A percentile compares a stretch with the other conserved stretches of the same genome.
Evolutionary conservation across 75 land plant species (phyloP).

Genomic region (Larix kaempferi): DNA sequence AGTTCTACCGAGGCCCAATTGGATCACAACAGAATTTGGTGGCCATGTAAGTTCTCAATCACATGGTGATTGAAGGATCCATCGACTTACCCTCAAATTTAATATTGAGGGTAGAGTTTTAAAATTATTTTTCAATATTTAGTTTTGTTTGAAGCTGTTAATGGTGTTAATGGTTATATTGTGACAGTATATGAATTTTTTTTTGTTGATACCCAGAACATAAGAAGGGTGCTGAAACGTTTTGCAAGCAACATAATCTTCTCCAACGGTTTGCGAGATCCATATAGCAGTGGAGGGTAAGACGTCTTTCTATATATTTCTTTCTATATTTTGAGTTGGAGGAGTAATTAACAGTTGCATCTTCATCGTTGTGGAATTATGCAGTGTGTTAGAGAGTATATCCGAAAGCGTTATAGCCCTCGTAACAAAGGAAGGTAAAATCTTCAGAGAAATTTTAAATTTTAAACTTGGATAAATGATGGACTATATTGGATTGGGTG

Average conservation of each 20-base stretch:
- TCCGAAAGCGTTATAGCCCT: background rate
- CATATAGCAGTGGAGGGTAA: background rate
- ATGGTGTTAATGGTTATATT: too few species aligned
- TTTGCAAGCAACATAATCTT: background rate
- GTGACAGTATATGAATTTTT: background rate
- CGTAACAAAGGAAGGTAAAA: too few species aligned
- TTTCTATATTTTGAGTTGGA: too few species aligned
- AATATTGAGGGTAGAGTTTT: too few species aligned
- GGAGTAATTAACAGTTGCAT: background rate
- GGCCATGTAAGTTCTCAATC: constrained; percentile 1
- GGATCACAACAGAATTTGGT: background rate
- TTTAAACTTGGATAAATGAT: too few species aligned
- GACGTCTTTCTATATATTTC: background rate
- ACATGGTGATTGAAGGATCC: too few species aligned
- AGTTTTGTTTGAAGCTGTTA: background rate
- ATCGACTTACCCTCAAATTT: too few species aligned
- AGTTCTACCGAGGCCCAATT: background rate
- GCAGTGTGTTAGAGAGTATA: background rate
- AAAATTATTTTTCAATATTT: background rate
- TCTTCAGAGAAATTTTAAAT: too few species aligned
- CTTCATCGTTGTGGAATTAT: background rate
- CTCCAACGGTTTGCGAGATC: too few species aligned
- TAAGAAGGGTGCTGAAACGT: background rate
- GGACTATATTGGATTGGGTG: too few species aligned
- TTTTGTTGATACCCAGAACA: background rate